Evolutionary conservation across 371 early-diverging fungal genomes (phyloP).

Genomic region (Umbelopsis sp.): DNA sequence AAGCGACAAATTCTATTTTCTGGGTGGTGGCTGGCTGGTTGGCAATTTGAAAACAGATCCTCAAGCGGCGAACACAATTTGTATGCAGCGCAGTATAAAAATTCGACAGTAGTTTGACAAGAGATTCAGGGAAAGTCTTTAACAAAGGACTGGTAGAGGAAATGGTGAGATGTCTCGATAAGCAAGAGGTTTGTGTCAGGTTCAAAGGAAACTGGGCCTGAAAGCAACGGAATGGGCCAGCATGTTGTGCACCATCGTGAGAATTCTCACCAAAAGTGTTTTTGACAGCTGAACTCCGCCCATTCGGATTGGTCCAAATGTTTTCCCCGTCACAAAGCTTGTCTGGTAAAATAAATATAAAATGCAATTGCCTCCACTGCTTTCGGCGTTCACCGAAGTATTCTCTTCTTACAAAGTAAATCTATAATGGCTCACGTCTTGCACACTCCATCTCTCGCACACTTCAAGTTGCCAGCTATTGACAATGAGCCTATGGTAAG

Average conservation of each 20-base stretch:
- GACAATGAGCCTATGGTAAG: conserved; percentile 89
- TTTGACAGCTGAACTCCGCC: conserved; percentile 19
- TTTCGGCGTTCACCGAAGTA: too few relatives aligned
- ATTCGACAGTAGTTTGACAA: too few relatives aligned
- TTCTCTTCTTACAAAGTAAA: too few relatives aligned
- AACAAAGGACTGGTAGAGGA: too few relatives aligned
- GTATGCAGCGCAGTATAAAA: too few relatives aligned
- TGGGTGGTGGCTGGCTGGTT: not conserved
- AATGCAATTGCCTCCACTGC: not conserved
- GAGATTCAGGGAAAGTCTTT: too few relatives aligned
- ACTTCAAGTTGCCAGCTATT: conserved; percentile 82
- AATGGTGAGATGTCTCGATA: too few relatives aligned
- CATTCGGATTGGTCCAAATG: conserved; percentile 12
- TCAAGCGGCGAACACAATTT: too few relatives aligned
- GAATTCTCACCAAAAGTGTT: not conserved
- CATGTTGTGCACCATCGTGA: not conserved
- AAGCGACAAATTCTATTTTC: not conserved
- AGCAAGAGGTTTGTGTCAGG: too few relatives aligned
- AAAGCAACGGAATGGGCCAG: not conserved
- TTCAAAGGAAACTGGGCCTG: too few relatives aligned
- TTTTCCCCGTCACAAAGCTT: conserved; percentile 13
- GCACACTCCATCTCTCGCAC: conserved; percentile 63
- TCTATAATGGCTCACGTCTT: conserved; percentile 26
- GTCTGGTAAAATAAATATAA: not conserved
- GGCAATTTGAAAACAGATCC: not conserved